Evolutionary conservation across 2,329 filamentous ascomycete genomes (phyloP), one percentile per base, ranked within the genome.

Genomic region (Colletotrichum tanaceti): DNA sequence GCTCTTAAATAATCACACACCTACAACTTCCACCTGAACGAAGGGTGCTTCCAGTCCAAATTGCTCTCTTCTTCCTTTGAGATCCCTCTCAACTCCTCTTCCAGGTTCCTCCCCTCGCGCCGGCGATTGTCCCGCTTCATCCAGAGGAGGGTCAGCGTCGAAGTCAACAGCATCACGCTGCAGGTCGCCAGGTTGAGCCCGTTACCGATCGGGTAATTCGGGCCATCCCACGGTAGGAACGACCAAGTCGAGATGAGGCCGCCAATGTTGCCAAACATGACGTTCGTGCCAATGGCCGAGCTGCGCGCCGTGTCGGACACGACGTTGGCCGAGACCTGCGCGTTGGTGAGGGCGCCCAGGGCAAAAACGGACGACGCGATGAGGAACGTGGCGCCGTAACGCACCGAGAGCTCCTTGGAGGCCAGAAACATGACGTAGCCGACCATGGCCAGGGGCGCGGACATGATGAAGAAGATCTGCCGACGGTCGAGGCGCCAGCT

Each of bases 141-240:
- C 87, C 88, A 93, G 1, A 85, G 71, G 71, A 87, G 79, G 43
- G 90, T 75, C 0, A 73, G 58, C 0, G 84, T 81, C 5, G 82
- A 81, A 4, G 85, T 63, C 1, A 92, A 62, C 14, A 92, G 75
- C 1, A 87, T 87, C 1, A 80, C 79, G n/a, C 81, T 82, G n/a
- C 83, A 82, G 0, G 87, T 89, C 0, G 87, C 91, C 50, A 92
- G 74, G 74, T 93, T 93, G 20, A 93, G 75, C 0, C 90, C 90
- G 74, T 93, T 93, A 0, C 91, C 91, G 80, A 92, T 91, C 32
- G 80, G 86, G 73, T 88, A 93, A 68, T 91, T 78, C 0, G 91
- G 91, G 0, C 73, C 85, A 73, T 93, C 90, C 61, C 79, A 86
- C 0, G 86, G 85, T 50, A 91, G 73, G 77, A 90, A 91, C 1